These are phyloP conservation scores for Tillandsia fasciculata DNA, from an alignment of 176 grass and related monocot genomes.

Conservation along the genomic window DNA sequence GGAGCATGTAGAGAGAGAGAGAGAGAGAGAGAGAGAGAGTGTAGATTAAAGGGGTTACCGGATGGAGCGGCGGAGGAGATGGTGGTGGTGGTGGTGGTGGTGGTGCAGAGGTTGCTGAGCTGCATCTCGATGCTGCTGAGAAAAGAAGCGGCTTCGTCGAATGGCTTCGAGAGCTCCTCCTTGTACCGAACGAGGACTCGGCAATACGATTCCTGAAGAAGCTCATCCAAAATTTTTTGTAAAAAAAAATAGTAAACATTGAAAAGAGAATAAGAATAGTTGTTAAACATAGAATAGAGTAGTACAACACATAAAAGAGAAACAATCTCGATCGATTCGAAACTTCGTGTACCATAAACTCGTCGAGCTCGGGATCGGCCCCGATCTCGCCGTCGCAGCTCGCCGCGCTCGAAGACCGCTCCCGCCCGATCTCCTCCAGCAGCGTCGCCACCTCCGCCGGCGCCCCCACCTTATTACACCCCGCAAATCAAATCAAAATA, in stretches of 20 bases:
- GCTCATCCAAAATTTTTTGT: not conserved
- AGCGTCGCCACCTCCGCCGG: constrained; percentile 75
- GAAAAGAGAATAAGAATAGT: not conserved
- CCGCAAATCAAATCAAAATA: constrained; percentile 22
- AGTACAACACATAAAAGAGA: not conserved
- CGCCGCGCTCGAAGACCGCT: constrained; percentile 18
- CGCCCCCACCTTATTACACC: constrained; percentile 49
- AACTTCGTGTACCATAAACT: constrained; percentile 64
- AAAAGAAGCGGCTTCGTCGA: constrained; percentile 85
- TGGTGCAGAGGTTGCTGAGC: constrained; percentile 62
- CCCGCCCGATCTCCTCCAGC: constrained; percentile 69
- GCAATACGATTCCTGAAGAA: constrained; percentile 68
- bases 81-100: constrained; percentile 12
- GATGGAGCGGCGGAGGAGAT: constrained; percentile 15
- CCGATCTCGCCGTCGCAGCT: constrained; percentile 33
- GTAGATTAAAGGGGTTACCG: not conserved
- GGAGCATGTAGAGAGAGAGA: not conserved
- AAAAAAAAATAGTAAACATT: not conserved
- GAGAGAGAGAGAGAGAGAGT: not conserved
- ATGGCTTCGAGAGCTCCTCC: constrained; percentile 83
- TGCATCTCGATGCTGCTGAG: constrained; percentile 75
- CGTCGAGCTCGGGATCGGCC: constrained; percentile 87
- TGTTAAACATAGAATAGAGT: not conserved
- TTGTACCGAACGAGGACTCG: constrained; percentile 60
- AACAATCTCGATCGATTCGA: no score